phyloP scores from a whole-genome alignment of 768 basidiomycete species.

The Asterophora lycoperdoides region DNA sequence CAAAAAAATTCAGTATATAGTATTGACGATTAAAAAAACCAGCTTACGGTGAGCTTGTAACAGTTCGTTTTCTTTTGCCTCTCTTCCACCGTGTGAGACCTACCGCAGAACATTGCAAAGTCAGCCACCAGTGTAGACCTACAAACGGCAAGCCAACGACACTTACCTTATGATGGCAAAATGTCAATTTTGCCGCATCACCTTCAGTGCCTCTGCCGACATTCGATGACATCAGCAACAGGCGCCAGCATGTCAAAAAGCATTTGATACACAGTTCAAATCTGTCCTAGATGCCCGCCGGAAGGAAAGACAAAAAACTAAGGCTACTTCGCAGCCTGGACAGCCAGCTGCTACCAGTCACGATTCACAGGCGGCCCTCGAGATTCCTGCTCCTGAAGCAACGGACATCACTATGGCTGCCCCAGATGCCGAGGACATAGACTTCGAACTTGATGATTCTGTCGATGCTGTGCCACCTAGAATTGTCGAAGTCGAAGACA shows the following conservation, averaged over 20 bases:
- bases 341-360: too few species aligned
- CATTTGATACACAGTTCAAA: not conserved
- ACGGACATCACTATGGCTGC: not conserved
- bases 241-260: not conserved
- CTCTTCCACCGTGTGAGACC: too few species aligned
- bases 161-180: not conserved
- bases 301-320: too few species aligned
- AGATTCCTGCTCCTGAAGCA: not conserved
- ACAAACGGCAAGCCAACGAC: not conserved
- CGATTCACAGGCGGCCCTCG: not conserved
- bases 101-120: too few species aligned
- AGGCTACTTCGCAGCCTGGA: too few species aligned
- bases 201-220: not conserved
- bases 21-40: not conserved
- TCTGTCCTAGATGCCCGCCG: not conserved
- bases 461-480: not conserved
- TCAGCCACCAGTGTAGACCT: not conserved
- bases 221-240: not conserved
- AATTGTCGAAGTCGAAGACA: not conserved
- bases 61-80: not conserved
- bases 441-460: not conserved
- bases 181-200: not conserved
- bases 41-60: not conserved
- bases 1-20: not conserved
- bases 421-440: not conserved